Evolutionary conservation across 257 asterid genomes (phyloP).

Genomic region (Solanum sejunctum): DNA sequence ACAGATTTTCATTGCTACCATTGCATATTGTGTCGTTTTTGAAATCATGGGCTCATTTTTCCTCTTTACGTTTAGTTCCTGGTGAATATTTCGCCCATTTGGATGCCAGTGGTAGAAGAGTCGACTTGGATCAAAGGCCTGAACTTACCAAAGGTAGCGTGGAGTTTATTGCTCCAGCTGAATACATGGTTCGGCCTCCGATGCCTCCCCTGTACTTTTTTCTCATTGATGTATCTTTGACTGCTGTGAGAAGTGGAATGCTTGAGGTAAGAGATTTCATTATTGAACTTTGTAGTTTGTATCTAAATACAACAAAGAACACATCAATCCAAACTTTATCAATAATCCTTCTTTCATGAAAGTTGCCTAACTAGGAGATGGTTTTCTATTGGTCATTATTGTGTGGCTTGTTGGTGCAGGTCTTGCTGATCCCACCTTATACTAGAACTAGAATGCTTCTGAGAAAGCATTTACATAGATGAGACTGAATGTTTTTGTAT

Average conservation of each 20-base stretch:
- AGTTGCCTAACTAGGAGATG: neutral
- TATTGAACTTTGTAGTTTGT: neutral
- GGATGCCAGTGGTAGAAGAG: slow-evolving; percentile 69
- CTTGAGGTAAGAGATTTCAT: slow-evolving; percentile 51
- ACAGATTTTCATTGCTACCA: neutral
- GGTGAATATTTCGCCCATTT: slow-evolving; percentile 62
- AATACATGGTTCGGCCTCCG: slow-evolving; percentile 82
- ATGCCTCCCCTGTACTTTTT: slow-evolving; percentile 78
- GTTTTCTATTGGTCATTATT: neutral
- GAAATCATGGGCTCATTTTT: slow-evolving; percentile 11
- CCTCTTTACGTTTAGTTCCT: slow-evolving; percentile 49
- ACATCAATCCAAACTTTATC: neutral
- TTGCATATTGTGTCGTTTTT: neutral
- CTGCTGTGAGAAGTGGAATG: slow-evolving; percentile 86
- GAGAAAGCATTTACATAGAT: neutral
- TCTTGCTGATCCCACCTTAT: neutral
- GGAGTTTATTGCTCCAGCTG: slow-evolving; percentile 76
- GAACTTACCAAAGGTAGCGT: slow-evolving; percentile 80
- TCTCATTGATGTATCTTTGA: slow-evolving; percentile 78
- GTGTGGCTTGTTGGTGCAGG: neutral
- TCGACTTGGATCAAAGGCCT: slow-evolving; percentile 81
- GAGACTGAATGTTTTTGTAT: neutral
- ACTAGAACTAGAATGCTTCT: neutral
- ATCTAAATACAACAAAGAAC: neutral
- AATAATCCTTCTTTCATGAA: neutral